phyloP scores from a whole-genome alignment of 208 protist species.

The Crithidia mellificae region DNA sequence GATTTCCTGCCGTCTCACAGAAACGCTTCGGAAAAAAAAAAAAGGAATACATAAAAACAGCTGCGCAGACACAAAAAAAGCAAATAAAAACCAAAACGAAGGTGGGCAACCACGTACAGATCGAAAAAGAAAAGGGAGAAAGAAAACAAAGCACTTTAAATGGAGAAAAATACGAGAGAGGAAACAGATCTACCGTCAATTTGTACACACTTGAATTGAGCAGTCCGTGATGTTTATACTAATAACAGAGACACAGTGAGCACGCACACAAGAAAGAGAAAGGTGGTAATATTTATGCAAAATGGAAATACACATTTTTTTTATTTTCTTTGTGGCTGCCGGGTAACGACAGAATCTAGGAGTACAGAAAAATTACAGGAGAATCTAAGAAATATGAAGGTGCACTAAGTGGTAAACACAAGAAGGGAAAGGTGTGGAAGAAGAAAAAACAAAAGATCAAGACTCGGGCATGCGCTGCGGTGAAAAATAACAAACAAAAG shows the following conservation, averaged over 20 bases:
- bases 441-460: too few species aligned
- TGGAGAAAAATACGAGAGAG: conserved; percentile 6
- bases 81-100: neutral
- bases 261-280: neutral
- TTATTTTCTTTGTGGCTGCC: neutral
- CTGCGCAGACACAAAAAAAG: conserved; percentile 8
- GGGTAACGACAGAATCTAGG: neutral
- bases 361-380: neutral
- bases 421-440: neutral
- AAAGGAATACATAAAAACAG: neutral
- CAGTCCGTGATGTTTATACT: neutral
- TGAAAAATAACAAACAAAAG: too few species aligned
- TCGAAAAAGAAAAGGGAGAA: neutral
- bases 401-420: neutral
- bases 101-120: neutral
- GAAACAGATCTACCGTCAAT: neutral
- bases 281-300: too few species aligned
- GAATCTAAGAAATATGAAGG: neutral
- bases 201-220: neutral
- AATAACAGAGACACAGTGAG: neutral
- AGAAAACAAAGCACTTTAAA: neutral
- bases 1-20: neutral
- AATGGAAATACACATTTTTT: too few species aligned
- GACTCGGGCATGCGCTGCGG: too few species aligned
- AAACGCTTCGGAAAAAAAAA: neutral